Evolutionary conservation across 2,329 filamentous ascomycete genomes (phyloP), one percentile per base, ranked within the genome.

Genomic region (Simplicillium sp.): DNA sequence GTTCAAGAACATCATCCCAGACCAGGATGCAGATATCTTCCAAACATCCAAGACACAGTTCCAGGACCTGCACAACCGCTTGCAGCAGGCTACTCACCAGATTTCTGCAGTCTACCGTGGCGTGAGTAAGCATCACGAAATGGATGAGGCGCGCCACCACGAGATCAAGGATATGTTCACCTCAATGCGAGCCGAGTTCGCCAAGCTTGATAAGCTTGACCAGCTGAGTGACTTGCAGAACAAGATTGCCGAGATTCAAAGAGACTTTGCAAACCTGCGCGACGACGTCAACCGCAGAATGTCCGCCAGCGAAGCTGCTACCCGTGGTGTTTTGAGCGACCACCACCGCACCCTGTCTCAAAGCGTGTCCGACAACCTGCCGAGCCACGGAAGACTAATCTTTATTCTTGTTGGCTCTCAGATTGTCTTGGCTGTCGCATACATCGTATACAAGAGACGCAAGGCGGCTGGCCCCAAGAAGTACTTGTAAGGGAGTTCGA

Each of bases 391-490:
- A 14, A 66, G 59, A 48, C 60, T 80, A 50, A 75, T 94, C 48
- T 73, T 82, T 53, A 66, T 88, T 44, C 73, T 94, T 44, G 68
- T 95, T 42, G 80, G 75, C 14, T 78, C 86, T 47, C 88, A 96
- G 64, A 56, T 85, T 37, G 57, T 87, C 49, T 67, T 94, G 28
- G 77, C 77, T 1, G 77, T 63, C 2, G 75, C 71, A 1, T 95
- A 89, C 56, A 60, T 87, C 31, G 57, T 81, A 44, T 95, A 95
- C 65, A 94, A 94, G 74, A 75, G 80, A 52, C 80, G 83, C 55
- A 77, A 82, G 63, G 71, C 76, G 32, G 79, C 71, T 48, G 77
- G 80, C 60, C 87, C 87, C n/a, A 95, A 95, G 73, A 96, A 96
- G 67, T 96, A 88, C 61, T 66, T 95, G 57, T 95, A 69, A 55